Conservation (phyloP, 768 basidiomycete genomes). For the Gautieria morchelliformis region DNA sequence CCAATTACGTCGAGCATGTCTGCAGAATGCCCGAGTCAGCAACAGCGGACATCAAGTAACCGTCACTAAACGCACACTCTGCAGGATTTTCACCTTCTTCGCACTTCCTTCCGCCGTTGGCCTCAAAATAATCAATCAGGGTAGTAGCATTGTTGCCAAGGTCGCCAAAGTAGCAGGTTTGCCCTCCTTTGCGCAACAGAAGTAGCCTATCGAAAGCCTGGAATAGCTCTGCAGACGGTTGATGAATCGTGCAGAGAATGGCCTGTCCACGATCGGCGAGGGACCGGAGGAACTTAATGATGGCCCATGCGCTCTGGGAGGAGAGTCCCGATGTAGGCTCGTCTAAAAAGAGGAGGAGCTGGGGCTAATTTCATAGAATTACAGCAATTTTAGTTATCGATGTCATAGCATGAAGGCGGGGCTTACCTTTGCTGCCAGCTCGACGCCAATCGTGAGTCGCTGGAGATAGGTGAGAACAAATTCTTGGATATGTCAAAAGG, state of each 20-base stretch:
- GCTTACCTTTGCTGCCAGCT: constrained; percentile 66
- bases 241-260: constrained; percentile 72
- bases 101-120: constrained; percentile 56
- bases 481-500: neutral
- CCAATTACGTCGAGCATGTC: constrained; percentile 62
- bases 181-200: constrained; percentile 68
- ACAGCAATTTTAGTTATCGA: neutral
- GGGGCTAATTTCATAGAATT: constrained; percentile 31
- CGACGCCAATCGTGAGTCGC: constrained; percentile 79
- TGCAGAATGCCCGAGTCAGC: neutral
- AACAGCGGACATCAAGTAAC: neutral
- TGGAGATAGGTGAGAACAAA: neutral
- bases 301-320: constrained; percentile 81
- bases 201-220: constrained; percentile 74
- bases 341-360: constrained; percentile 75
- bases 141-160: constrained; percentile 51
- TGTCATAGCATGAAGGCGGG: constrained; percentile 24
- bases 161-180: constrained; percentile 60
- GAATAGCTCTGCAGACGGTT: constrained; percentile 71
- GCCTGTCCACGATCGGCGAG: constrained; percentile 78
- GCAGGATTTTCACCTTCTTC: constrained; percentile 61
- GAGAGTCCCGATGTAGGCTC: constrained; percentile 86
- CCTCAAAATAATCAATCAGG: constrained; percentile 70
- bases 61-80: constrained; percentile 28
- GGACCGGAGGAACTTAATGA: constrained; percentile 61